Conservation (phyloP, 345 rosid genomes). For the Erodium maritimum region DNA sequence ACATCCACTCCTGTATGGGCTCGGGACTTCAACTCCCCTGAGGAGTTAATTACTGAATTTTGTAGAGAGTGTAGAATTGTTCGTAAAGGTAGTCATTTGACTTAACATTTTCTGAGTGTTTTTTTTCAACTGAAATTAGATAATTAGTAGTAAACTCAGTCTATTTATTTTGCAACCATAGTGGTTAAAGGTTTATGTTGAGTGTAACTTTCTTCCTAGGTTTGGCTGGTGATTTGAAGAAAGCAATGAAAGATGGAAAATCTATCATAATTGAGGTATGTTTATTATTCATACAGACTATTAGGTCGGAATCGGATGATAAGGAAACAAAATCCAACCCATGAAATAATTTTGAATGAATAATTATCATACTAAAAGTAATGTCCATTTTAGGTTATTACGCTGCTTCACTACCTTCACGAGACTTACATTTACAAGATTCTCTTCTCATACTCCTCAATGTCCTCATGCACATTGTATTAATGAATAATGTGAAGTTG, state of each 20-base stretch:
- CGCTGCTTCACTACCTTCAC: background rate
- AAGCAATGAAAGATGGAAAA: slow-evolving; percentile 99
- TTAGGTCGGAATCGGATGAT: too few species aligned
- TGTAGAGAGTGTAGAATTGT: slow-evolving; percentile 97
- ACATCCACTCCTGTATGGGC: slow-evolving; percentile 94
- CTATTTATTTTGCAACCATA: background rate
- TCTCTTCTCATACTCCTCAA: too few species aligned
- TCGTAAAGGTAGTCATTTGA: slow-evolving; percentile 63
- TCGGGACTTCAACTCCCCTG: slow-evolving; percentile 65
- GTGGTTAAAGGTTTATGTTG: slow-evolving; percentile 5
- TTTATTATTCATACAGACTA: background rate
- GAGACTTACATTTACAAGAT: too few species aligned
- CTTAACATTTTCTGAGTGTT: slow-evolving; percentile 1
- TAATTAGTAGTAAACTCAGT: slow-evolving; percentile 6
- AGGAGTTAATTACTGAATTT: slow-evolving; percentile 86
- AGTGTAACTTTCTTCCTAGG: slow-evolving; percentile 38
- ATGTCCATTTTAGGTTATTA: background rate
- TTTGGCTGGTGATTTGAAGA: slow-evolving; percentile 95
- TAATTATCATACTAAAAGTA: background rate
- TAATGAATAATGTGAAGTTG: too few species aligned
- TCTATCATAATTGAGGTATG: slow-evolving; percentile 91
- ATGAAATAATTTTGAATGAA: too few species aligned
- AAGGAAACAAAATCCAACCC: too few species aligned
- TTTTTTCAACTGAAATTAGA: slow-evolving; percentile 1
- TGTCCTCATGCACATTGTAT: too few species aligned